Conservation (phyloP, 1,139 yeast species). For the Yamadazyma diddensiae region DNA sequence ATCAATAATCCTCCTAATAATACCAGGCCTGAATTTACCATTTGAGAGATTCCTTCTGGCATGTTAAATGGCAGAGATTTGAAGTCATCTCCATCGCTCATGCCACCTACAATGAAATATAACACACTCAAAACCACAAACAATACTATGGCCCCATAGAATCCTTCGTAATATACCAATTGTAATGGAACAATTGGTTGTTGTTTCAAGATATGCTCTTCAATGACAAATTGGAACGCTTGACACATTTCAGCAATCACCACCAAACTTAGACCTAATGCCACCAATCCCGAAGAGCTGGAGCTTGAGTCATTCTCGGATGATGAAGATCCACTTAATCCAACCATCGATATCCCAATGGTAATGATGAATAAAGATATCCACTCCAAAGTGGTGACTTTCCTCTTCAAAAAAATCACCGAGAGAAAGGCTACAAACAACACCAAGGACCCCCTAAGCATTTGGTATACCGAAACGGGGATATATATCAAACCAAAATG, state of each 20-base stretch:
- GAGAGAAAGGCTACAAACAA: constrained; percentile 75
- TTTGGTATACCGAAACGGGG: constrained; percentile 83
- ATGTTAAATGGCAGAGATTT: constrained; percentile 55
- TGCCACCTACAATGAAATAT: constrained; percentile 38
- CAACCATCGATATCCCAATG: constrained; percentile 70
- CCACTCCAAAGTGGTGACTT: constrained; percentile 67
- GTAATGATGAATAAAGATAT: constrained; percentile 57
- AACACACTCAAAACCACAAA: constrained; percentile 42
- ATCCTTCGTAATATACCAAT: constrained; percentile 74
- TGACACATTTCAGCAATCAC: constrained; percentile 63
- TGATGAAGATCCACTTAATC: constrained; percentile 56
- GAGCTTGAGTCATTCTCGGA: constrained; percentile 9
- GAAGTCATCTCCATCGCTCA: constrained; percentile 31
- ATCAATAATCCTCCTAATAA: constrained; percentile 56
- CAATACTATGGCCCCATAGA: constrained; percentile 56
- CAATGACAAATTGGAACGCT: constrained; percentile 76
- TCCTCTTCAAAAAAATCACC: constrained; percentile 56
- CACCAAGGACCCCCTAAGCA: constrained; percentile 79
- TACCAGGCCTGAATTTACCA: constrained; percentile 40
- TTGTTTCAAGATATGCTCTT: constrained; percentile 61
- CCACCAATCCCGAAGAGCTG: constrained; percentile 22
- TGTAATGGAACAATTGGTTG: constrained; percentile 59
- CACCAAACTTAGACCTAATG: constrained; percentile 58
- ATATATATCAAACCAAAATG: constrained; percentile 71
- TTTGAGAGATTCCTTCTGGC: constrained; percentile 47